These are phyloP conservation scores for Boletus barrowsii DNA, from an alignment of 768 basidiomycete species.

Conservation along the genomic window DNA sequence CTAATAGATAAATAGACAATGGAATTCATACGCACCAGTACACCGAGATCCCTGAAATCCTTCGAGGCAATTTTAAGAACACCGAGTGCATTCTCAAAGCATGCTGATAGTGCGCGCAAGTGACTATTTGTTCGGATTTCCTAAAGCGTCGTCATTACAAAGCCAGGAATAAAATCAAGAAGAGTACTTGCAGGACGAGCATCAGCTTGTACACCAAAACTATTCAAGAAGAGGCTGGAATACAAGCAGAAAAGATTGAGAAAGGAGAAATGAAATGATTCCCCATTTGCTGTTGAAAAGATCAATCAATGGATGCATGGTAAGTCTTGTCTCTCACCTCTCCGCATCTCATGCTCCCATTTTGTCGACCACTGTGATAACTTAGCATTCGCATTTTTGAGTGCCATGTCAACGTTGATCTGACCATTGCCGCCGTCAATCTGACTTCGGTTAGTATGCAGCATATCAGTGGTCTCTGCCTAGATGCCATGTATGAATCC, in stretches of 20 bases:
- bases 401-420: conserved; percentile 69
- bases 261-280: conserved; percentile 73
- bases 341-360: conserved; percentile 73
- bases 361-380: conserved; percentile 67
- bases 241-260: conserved; percentile 74
- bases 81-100: conserved; percentile 71
- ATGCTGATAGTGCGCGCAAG: conserved; percentile 63
- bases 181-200: conserved; percentile 48
- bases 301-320: background rate
- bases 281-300: conserved; percentile 54
- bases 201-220: conserved; percentile 71
- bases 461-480: conserved; percentile 79
- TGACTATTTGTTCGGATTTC: conserved; percentile 58
- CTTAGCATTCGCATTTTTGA: conserved; percentile 70
- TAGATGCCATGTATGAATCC: conserved; percentile 25
- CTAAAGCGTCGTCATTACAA: conserved; percentile 30
- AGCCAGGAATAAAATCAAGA: background rate
- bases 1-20: conserved; percentile 16
- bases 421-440: conserved; percentile 49
- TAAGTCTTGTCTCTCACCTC: conserved; percentile 42
- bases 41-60: conserved; percentile 69
- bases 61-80: conserved; percentile 68
- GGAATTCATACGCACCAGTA: conserved; percentile 57
- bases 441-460: conserved; percentile 51
- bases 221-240: conserved; percentile 79